phyloP scores from a whole-genome alignment of 1,139 yeast genomes.

The Geotrichum cucujoidarum region DNA sequence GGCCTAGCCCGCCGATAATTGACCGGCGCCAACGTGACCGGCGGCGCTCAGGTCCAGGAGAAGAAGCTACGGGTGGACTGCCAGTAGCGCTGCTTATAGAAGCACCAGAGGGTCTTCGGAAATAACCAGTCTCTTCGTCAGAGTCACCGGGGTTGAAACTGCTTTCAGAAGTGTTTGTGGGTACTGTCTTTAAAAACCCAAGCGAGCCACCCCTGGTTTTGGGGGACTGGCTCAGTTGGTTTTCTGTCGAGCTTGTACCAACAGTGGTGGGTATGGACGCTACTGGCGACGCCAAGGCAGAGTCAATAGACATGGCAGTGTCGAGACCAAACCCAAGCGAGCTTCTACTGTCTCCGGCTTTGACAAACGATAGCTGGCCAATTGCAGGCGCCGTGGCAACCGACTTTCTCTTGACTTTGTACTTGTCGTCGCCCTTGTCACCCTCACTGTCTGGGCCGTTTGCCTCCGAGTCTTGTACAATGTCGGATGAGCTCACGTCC shows the following conservation, averaged over 20 bases:
- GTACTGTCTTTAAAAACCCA: conserved; percentile 17
- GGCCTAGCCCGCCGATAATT: conserved; percentile 23
- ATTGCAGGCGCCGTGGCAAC: conserved; percentile 9
- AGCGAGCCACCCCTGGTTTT: not conserved
- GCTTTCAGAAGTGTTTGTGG: conserved; percentile 27
- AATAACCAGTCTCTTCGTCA: conserved; percentile 21
- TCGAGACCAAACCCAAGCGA: not conserved
- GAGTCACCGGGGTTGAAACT: conserved; percentile 24
- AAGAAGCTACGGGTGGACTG: not conserved
- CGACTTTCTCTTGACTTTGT: conserved; percentile 10
- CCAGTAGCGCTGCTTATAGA: not conserved
- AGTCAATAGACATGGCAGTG: conserved; percentile 4
- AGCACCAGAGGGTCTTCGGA: not conserved
- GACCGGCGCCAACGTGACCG: conserved; percentile 33
- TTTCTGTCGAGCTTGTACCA: conserved; percentile 1
- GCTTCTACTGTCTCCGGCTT: not conserved
- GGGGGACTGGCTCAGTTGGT: conserved; percentile 12
- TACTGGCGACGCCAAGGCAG: conserved; percentile 8
- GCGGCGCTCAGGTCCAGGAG: conserved; percentile 3
- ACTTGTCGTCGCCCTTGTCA: not conserved
- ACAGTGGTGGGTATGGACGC: not conserved
- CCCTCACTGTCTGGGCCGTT: not conserved
- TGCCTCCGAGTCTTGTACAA: not conserved
- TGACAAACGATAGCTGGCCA: conserved; percentile 3
- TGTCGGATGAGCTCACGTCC: not conserved